These are phyloP conservation scores for Noccaea bulbosa DNA, from an alignment of 345 rosid species.

Conservation along the genomic window DNA sequence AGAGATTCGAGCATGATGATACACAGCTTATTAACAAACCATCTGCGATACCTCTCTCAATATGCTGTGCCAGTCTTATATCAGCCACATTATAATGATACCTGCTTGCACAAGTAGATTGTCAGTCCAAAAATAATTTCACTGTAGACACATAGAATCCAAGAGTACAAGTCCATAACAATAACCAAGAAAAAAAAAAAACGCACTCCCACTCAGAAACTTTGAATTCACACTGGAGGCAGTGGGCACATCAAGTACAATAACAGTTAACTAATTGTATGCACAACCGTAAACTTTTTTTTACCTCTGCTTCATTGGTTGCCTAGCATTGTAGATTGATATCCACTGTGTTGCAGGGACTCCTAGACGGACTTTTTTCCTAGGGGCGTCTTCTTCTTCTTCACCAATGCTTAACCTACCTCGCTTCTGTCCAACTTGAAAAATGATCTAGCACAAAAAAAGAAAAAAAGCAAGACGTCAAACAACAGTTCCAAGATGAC, in stretches of 20 bases:
- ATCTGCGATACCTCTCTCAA: constrained; percentile 94
- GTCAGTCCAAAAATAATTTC: constrained; percentile 10
- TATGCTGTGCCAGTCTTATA: constrained; percentile 86
- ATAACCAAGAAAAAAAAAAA: constrained; percentile 9
- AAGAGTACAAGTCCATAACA: background rate
- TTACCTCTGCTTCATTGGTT: constrained; percentile 98
- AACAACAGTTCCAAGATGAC: constrained; percentile 23
- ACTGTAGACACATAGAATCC: constrained; percentile 17
- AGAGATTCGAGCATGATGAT: constrained; percentile 85
- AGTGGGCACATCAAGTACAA: constrained; percentile 17
- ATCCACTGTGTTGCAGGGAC: constrained; percentile 98
- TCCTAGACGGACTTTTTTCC: constrained; percentile 91
- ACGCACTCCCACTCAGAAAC: background rate
- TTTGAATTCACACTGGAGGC: constrained; percentile 1
- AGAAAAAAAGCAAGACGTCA: constrained; percentile 18
- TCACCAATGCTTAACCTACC: constrained; percentile 81
- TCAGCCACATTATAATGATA: constrained; percentile 98
- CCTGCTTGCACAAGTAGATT: constrained; percentile 51
- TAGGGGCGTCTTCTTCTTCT: constrained; percentile 86
- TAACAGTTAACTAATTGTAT: constrained; percentile 21
- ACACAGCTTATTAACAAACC: constrained; percentile 92
- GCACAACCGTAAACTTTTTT: constrained; percentile 19
- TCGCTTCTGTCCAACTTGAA: constrained; percentile 95
- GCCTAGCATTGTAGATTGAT: constrained; percentile 90
- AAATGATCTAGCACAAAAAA: constrained; percentile 55